Base-by-base conservation (phyloP, 75 land plant genomes). In the Selaginella tamariscina region DNA sequence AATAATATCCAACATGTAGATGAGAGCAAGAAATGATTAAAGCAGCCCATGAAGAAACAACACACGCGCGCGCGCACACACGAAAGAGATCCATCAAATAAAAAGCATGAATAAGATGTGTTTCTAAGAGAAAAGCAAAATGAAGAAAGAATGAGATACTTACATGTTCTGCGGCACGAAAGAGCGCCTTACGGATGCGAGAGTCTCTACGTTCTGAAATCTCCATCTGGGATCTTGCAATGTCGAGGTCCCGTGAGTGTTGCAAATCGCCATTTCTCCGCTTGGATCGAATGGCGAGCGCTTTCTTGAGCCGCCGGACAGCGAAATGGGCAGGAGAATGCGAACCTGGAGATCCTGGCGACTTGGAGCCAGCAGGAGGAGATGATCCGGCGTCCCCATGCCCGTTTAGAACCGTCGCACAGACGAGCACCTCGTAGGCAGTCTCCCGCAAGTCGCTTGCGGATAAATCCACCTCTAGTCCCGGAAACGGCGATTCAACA, bases 401-500 rank as follows among this genome's bases (percentile, higher is more conserved):
- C 49, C 15, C 49, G 49, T 39, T 39, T 15, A 39, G 11, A 5
- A 39, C 49, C 5, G 49, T 39, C 15, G 81, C 80, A 55, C 83
- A 78, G 65, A 88, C 82, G 75, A 90, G 80, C 71, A 90, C 78
- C 78, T 90, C 96, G 74, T 83, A 90, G 13, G 93, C 84, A 26
- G 86, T 77, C 68, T 85, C 81, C 31, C 86, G 76, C 56, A 90
- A 79, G 24, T 88, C 92, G 60, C 79, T 67, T 11, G 72, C 80
- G 56, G 96, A 11, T 23, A 59, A 26, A 21, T 59, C 62, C 62
- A 59, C 26, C 8, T 59, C 62, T 5, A 59, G 23, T 8, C 27
- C 21, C 0, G 74, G 74, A 56, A 73, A 33, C 21, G 74, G 72
- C 2, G 74, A 30, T 27, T 31, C 74, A 68, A 73, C 56, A 2